These are phyloP conservation scores for Camelina sativa DNA, from an alignment of 345 rosid species.

Conservation along the genomic window DNA sequence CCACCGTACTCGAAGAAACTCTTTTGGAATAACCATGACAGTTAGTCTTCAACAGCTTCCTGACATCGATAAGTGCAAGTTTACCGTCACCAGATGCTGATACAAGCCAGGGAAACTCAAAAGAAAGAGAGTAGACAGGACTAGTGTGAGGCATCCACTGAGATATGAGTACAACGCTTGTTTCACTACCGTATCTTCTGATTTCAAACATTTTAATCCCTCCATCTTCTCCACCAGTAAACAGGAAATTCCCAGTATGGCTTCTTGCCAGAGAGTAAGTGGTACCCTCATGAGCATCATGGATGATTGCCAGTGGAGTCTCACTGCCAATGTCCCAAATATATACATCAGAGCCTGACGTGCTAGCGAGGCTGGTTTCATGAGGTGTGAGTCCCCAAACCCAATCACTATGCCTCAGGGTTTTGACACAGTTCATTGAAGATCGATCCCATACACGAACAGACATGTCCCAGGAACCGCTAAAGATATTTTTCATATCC, in stretches of 20 bases:
- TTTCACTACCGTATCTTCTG: slow-evolving; percentile 25
- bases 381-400: slow-evolving; percentile 85
- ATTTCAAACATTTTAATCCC: slow-evolving; percentile 87
- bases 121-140: slow-evolving; percentile 77
- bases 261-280: slow-evolving; percentile 74
- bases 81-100: slow-evolving; percentile 89
- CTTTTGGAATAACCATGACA: slow-evolving; percentile 43
- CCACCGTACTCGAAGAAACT: slow-evolving; percentile 50
- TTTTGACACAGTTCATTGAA: slow-evolving; percentile 63
- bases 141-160: slow-evolving; percentile 90
- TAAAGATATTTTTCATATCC: slow-evolving; percentile 67
- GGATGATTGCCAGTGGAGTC: slow-evolving; percentile 56
- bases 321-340: slow-evolving; percentile 70
- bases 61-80: slow-evolving; percentile 74
- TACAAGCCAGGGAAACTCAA: slow-evolving; percentile 99
- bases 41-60: slow-evolving; percentile 69
- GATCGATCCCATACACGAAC: slow-evolving; percentile 88
- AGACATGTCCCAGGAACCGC: slow-evolving; percentile 98
- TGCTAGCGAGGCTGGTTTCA: slow-evolving; percentile 60
- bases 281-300: slow-evolving; percentile 68
- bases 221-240: slow-evolving; percentile 96
- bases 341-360: slow-evolving; percentile 85
- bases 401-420: slow-evolving; percentile 90
- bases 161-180: slow-evolving; percentile 55
- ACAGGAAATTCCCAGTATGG: slow-evolving; percentile 80